phyloP scores from a whole-genome alignment of 768 basidiomycete species.

The Porpolomopsis calyptriformis region DNA sequence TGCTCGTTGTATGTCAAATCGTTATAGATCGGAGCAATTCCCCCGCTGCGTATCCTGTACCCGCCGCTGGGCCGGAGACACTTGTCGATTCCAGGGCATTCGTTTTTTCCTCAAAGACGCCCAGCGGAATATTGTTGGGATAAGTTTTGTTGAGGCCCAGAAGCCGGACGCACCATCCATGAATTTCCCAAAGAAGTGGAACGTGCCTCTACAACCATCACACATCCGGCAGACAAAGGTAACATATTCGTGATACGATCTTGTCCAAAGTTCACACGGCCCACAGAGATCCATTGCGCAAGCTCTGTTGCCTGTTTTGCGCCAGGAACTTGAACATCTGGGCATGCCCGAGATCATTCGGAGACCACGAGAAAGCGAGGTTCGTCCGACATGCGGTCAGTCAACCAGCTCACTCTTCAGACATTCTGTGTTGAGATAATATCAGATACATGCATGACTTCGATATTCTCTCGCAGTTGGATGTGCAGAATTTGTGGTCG shows the following conservation, averaged over 20 bases:
- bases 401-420: background rate
- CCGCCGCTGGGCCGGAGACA: conserved; percentile 80
- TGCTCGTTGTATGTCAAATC: conserved; percentile 76
- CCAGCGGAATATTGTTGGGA: conserved; percentile 47
- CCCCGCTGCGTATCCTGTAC: conserved; percentile 78
- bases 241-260: conserved; percentile 7
- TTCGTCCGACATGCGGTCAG: conserved; percentile 78
- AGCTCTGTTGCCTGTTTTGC: conserved; percentile 57
- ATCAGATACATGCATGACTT: conserved; percentile 87
- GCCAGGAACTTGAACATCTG: conserved; percentile 55
- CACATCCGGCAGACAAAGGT: conserved; percentile 59
- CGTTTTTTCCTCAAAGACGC: conserved; percentile 63
- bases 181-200: conserved; percentile 62
- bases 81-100: conserved; percentile 80
- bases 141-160: conserved; percentile 60
- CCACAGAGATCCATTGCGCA: conserved; percentile 54
- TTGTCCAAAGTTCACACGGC: conserved; percentile 9
- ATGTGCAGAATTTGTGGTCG: conserved; percentile 87
- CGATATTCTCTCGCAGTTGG: conserved; percentile 82
- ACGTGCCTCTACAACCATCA: conserved; percentile 37
- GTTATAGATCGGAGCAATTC: conserved; percentile 61
- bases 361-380: conserved; percentile 68
- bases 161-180: conserved; percentile 48
- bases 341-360: conserved; percentile 48
- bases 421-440: conserved; percentile 1